Percentiles rank a stretch among this genome's conserved stretches.
phyloP scores from a whole-genome alignment of 208 protist genomes.

The Leptomonas seymouri region DNA sequence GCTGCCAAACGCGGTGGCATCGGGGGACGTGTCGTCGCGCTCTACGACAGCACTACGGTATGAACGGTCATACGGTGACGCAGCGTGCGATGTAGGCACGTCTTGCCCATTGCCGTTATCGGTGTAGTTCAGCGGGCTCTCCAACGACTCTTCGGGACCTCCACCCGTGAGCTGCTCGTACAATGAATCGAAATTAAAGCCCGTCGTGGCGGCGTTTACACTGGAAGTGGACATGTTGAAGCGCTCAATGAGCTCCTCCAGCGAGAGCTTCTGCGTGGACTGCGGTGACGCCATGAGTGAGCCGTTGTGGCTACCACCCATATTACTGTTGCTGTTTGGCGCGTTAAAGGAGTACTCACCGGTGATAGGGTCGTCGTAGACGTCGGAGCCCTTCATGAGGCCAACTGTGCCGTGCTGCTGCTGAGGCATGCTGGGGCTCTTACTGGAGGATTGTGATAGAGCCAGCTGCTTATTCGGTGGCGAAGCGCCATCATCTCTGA shows the following conservation, averaged over 20 bases:
- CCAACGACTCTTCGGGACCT: constrained; percentile 25
- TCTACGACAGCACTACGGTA: constrained; percentile 1
- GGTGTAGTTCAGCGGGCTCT: constrained; percentile 30
- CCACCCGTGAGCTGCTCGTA: constrained; percentile 54
- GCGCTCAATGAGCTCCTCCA: constrained; percentile 54
- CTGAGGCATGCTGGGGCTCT: constrained; percentile 26
- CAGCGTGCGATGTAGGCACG: neutral
- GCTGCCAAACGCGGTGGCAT: constrained; percentile 27
- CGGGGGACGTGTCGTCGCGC: constrained; percentile 3
- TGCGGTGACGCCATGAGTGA: constrained; percentile 56
- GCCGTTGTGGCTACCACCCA: constrained; percentile 24
- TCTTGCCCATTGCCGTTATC: constrained; percentile 1
- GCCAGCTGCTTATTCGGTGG: constrained; percentile 35
- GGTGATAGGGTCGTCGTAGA: constrained; percentile 22
- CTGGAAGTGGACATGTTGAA: constrained; percentile 35
- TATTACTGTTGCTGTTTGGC: constrained; percentile 18
- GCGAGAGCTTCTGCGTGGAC: constrained; percentile 36
- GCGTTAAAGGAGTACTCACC: constrained; percentile 33
- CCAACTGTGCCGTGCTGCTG: neutral
- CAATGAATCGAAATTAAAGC: constrained; percentile 52
- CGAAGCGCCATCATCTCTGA: constrained; percentile 23
- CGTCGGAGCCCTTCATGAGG: neutral
- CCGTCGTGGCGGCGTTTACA: constrained; percentile 3
- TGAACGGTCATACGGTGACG: constrained; percentile 6
- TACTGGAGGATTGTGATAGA: constrained; percentile 25